phyloP scores from a whole-genome alignment of 345 rosid genomes.

The Raphanus sativus region DNA sequence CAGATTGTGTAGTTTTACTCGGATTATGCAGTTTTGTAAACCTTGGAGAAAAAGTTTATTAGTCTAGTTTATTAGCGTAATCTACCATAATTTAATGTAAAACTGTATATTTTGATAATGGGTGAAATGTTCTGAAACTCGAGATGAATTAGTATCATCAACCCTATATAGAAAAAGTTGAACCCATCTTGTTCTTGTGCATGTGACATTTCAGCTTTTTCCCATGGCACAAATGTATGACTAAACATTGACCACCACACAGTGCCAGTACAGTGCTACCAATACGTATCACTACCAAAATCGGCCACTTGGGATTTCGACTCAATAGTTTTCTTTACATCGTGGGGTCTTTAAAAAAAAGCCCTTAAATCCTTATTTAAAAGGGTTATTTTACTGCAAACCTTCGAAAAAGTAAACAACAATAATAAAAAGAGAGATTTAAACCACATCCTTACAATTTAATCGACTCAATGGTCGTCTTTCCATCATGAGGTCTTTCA shows the following conservation, averaged over 20 bases:
- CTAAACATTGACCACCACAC: neutral
- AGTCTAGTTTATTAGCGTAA: no score
- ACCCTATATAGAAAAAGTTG: neutral
- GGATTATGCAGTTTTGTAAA: no score
- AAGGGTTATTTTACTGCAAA: neutral
- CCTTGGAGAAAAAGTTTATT: no score
- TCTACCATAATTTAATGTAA: neutral
- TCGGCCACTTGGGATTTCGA: neutral
- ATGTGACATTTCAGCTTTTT: slow-evolving; percentile 3
- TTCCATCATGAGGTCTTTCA: slow-evolving; percentile 37
- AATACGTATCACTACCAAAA: neutral
- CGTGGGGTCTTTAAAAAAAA: neutral
- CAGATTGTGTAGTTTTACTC: no score
- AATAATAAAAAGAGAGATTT: neutral
- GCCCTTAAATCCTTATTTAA: neutral
- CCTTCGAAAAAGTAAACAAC: neutral
- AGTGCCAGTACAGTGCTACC: neutral
- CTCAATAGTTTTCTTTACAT: neutral
- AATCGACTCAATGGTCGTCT: slow-evolving; percentile 29
- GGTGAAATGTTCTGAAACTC: neutral
- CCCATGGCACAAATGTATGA: neutral
- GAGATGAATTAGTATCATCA: neutral
- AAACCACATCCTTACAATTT: neutral
- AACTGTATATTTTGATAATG: neutral
- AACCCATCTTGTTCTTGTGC: neutral